Evolutionary conservation across 805 yeast genomes (phyloP).

Genomic region (Cyberlindnera xishuangbannaensis): DNA sequence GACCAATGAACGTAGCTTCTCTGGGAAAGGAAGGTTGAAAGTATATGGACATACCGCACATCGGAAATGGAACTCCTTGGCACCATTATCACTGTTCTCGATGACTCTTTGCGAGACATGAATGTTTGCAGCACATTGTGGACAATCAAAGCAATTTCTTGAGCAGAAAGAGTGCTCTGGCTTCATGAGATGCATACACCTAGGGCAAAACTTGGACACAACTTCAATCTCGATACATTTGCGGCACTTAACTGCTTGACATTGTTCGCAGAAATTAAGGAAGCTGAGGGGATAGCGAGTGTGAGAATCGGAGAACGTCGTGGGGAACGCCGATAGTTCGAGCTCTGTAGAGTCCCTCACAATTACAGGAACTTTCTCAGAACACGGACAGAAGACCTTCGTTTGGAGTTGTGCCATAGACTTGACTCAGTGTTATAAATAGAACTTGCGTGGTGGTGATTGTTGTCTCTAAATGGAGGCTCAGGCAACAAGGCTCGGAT

Average conservation of each 20-base stretch:
- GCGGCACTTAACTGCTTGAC: slow-evolving; percentile 25
- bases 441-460: too few species aligned
- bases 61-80: slow-evolving; percentile 8
- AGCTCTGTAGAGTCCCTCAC: slow-evolving; percentile 3
- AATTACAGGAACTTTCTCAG: slow-evolving; percentile 16
- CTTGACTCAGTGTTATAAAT: too few species aligned
- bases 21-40: slow-evolving; percentile 10
- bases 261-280: slow-evolving; percentile 21
- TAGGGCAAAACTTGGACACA: slow-evolving; percentile 22
- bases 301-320: slow-evolving; percentile 16
- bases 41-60: slow-evolving; percentile 17
- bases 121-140: slow-evolving; percentile 16
- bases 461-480: too few species aligned
- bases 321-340: slow-evolving; percentile 18
- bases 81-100: not conserved
- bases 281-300: slow-evolving; percentile 16
- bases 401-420: too few species aligned
- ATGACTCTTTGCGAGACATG: slow-evolving; percentile 8
- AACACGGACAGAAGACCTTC: slow-evolving; percentile 25
- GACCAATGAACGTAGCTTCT: slow-evolving; percentile 15
- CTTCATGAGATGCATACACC: slow-evolving; percentile 23
- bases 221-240: slow-evolving; percentile 24
- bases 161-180: slow-evolving; percentile 21
- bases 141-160: slow-evolving; percentile 25
- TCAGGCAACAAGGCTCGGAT: slow-evolving; percentile 1